Evolutionary conservation across 2,329 filamentous ascomycete genomes (phyloP).

Genomic region (Colletotrichum tropicale): DNA sequence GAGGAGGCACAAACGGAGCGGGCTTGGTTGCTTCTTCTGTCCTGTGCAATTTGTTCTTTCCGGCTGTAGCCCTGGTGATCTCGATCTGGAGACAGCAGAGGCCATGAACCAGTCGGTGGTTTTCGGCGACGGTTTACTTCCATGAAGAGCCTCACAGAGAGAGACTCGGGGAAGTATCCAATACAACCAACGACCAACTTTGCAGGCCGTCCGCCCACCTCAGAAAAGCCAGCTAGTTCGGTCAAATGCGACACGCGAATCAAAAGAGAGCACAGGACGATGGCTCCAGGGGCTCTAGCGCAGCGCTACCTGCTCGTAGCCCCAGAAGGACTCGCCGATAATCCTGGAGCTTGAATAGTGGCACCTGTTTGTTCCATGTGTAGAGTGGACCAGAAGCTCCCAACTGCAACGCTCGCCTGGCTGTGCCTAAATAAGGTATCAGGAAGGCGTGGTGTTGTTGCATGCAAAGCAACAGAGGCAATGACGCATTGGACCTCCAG

Average conservation of each 20-base stretch:
- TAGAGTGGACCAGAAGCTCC: neutral
- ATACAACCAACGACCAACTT: neutral
- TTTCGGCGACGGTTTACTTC: neutral
- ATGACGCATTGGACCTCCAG: neutral
- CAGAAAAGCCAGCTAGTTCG: neutral
- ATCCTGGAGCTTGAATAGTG: constrained; percentile 17
- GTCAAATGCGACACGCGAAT: neutral
- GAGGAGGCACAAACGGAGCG: neutral
- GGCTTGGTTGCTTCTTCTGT: neutral
- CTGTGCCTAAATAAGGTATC: neutral
- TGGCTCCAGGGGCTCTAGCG: neutral
- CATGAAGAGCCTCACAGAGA: neutral
- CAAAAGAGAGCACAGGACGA: neutral
- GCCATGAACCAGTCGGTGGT: neutral
- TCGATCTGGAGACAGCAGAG: neutral
- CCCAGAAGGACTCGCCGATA: neutral
- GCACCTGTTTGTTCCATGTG: neutral
- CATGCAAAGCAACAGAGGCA: neutral
- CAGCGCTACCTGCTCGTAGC: neutral
- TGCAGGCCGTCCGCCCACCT: neutral
- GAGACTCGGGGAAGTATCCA: neutral
- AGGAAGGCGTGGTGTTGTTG: neutral
- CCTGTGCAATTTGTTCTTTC: neutral
- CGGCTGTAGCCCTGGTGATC: neutral
- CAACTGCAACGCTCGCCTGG: neutral